A percentile compares a stretch with the other conserved stretches of the same genome.
Conservation (phyloP, 2,329 filamentous ascomycete species). For the Boeremia lycopersici region DNA sequence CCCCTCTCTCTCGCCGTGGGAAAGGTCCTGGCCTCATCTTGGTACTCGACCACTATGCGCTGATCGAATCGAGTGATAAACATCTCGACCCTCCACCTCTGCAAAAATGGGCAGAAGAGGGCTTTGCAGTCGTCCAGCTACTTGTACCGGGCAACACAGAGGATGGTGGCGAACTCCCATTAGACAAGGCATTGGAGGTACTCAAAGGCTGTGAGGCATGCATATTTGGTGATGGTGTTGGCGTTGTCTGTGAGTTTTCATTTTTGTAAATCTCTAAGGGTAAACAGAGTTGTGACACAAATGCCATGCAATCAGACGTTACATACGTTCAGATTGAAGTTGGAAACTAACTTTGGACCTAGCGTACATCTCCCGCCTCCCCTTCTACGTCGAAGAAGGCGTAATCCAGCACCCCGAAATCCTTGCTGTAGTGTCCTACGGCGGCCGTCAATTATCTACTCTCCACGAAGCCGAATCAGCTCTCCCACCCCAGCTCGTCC, state of each 20-base stretch:
- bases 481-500: slow-evolving; percentile 38
- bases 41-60: slow-evolving; percentile 47
- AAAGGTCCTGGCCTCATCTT: slow-evolving; percentile 57
- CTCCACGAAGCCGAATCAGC: slow-evolving; percentile 22
- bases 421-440: slow-evolving; percentile 42
- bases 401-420: slow-evolving; percentile 32
- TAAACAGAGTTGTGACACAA: too few species aligned
- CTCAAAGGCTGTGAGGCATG: slow-evolving; percentile 33
- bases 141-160: slow-evolving; percentile 41
- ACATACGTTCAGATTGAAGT: too few species aligned
- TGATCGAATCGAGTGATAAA: slow-evolving; percentile 40
- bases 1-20: slow-evolving; percentile 57
- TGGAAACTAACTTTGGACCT: neutral
- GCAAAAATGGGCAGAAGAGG: slow-evolving; percentile 75
- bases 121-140: slow-evolving; percentile 66
- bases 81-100: slow-evolving; percentile 61
- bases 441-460: slow-evolving; percentile 35
- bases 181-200: slow-evolving; percentile 33
- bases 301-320: too few species aligned
- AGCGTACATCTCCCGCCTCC: slow-evolving; percentile 42
- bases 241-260: slow-evolving; percentile 37
- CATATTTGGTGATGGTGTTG: slow-evolving; percentile 33
- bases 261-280: neutral
- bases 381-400: slow-evolving; percentile 42
- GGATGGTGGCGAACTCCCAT: slow-evolving; percentile 41